Evolutionary conservation across 441 rosid genomes (phyloP).

Genomic region (Pelargonium myrrhifolium): DNA sequence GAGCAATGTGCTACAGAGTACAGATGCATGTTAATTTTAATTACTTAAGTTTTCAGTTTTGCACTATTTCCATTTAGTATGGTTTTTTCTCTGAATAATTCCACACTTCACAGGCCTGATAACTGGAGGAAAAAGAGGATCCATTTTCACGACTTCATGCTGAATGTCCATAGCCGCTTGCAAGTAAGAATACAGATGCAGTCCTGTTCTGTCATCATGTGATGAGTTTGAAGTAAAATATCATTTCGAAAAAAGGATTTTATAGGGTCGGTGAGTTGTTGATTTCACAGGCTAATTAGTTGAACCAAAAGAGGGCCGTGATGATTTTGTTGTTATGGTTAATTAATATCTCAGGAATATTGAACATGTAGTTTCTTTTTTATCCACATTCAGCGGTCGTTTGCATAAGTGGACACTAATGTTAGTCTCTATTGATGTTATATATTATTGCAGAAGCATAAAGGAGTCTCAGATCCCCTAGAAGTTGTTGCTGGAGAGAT

Average conservation of each 20-base stretch:
- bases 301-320: too few relatives aligned
- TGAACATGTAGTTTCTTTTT: not conserved
- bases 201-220: not conserved
- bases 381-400: not conserved
- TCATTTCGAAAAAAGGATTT: too few relatives aligned
- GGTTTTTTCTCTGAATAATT: not conserved
- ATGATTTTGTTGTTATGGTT: not conserved
- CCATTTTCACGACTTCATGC: conserved; percentile 98
- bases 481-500: conserved; percentile 98
- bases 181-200: conserved; percentile 44
- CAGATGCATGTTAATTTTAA: not conserved
- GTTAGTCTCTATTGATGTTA: conserved; percentile 9
- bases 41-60: not conserved
- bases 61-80: not conserved
- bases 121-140: conserved; percentile 94
- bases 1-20: not conserved
- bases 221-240: too few relatives aligned
- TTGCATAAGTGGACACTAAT: conserved; percentile 4
- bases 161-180: conserved; percentile 82
- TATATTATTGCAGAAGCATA: conserved; percentile 63
- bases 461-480: conserved; percentile 89
- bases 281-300: too few relatives aligned
- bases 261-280: too few relatives aligned
- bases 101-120: conserved; percentile 46
- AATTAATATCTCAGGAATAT: not conserved